phyloP scores from a whole-genome alignment of 1,139 yeast genomes.

The Sugiyamaella pinicola region DNA sequence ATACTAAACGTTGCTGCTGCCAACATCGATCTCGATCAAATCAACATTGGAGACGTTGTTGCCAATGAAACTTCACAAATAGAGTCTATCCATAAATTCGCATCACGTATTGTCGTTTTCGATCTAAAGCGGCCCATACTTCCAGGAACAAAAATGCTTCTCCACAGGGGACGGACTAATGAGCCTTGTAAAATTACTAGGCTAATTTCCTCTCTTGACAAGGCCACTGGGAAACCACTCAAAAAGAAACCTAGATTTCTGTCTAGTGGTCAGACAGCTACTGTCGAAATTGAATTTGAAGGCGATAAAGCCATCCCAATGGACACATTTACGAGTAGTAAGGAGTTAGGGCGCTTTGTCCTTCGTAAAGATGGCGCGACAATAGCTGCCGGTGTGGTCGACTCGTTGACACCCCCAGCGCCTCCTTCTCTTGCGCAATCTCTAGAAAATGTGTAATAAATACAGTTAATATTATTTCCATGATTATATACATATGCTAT shows the following conservation, averaged over 20 bases:
- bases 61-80: constrained; percentile 55
- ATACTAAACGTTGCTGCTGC: constrained; percentile 54
- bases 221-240: constrained; percentile 46
- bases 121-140: constrained; percentile 72
- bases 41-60: constrained; percentile 74
- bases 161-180: constrained; percentile 80
- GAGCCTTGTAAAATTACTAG: constrained; percentile 70
- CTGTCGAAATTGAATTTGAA: constrained; percentile 64
- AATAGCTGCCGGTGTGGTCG: constrained; percentile 81
- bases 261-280: constrained; percentile 70
- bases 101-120: constrained; percentile 64
- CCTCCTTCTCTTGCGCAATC: not conserved
- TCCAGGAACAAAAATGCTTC: constrained; percentile 78
- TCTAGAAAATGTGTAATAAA: not conserved
- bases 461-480: not conserved
- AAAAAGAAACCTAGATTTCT: constrained; percentile 70
- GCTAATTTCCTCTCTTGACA: constrained; percentile 55
- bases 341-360: constrained; percentile 76
- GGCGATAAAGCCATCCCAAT: constrained; percentile 56
- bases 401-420: constrained; percentile 19
- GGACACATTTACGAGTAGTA: constrained; percentile 59
- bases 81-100: constrained; percentile 54
- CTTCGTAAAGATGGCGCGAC: constrained; percentile 84
- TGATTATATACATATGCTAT: not conserved
- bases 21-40: constrained; percentile 51